Base-by-base conservation (phyloP, 805 yeast species). In the Candida orba region DNA sequence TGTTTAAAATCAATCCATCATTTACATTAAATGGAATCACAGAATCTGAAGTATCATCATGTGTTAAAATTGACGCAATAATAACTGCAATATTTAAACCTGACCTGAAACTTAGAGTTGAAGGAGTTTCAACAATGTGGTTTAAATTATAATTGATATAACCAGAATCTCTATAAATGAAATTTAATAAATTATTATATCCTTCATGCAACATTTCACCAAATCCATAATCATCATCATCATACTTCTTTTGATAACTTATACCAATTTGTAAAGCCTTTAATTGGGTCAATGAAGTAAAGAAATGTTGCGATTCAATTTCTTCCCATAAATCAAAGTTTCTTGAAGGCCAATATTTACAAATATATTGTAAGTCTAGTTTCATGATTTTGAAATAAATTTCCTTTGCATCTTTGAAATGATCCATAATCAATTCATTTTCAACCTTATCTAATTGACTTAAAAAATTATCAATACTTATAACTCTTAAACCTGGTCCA, bases 321-420 rank as follows among this genome's bases (percentile, higher is more conserved):
- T 90, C 98, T 65, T 90, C 98, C 98, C 98, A 90, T 35, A 90
- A 68, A 64, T 90, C 97, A 65, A 85, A 91, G n/a, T 87, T 81
- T 6, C 64, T 62, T 10, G 63, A 58, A 12, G 64, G 54, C 96
- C 96, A 91, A 53, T 75, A 71, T 5, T 62, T 56, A 15, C 73
- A 50, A 20, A 84, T 71, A 53, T 80, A 91, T 40, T 70, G 65
- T 54, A 90, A 72, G 64, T 90, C 97, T 2, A 81, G 80, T 56
- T 75, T 76, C 18, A 89, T 53, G 12, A 85, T 65, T 30, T 75
- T 68, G 18, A 64, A 45, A 56, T 76, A 83, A 24, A 82, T 58
- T 8, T 49, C 54, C 8, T 37, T 15, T 0, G 34, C 9, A 37
- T 65, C 67, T n/a, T 62, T 52, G 17, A 61, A 61, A 42, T 44